Base-by-base conservation (phyloP, 2,329 filamentous ascomycete species). In the Polychaeton citri region DNA sequence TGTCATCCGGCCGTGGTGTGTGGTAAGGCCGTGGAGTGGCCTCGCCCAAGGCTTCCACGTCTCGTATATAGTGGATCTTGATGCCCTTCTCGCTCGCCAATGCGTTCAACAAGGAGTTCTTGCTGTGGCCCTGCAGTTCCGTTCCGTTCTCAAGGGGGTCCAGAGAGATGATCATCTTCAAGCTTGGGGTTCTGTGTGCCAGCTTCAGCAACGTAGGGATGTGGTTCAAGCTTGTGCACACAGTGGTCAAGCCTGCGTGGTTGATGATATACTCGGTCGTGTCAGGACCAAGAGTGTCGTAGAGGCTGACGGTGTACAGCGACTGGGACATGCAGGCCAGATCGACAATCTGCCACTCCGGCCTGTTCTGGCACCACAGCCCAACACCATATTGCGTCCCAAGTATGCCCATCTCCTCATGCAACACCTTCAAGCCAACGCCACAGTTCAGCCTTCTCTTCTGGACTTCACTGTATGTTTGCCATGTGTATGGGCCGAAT, bases 251-350 rank as follows among this genome's bases (percentile, higher is more conserved):
- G 43, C 78, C 71, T 37, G 85, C 76, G 58, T 96, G 88, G 61
- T 92, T 92, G 64, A 96, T 81, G 60, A 98, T 95, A 64, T 83
- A 96, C 63, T 96, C 86, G 38, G 83, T 87, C 2, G 87, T 76
- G 47, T 94, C 84, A 9, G 88, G 80, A 7, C 88, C 88, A 4
- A 98, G 74, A 9, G 88, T 95, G 60, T 96, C 90, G 66, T 98
- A 98, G 34, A 98, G 79, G 4, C 88, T 94, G 37, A 98, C 86
- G 16, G 81, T 83, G 62, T 72, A 96, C 19, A 96, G 74, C 6
- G 80, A 75, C 60, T 96, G 90, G 9, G 86, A 90, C 63, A 83
- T 76, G 55, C 82, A 79, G 26, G 76, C 90, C 53, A 96, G 65
- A 66, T 96, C 88, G 38, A 79, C 74, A 41, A 93, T 76, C 65